Evolutionary conservation across 1,139 yeast genomes (phyloP), one percentile per base, ranked within the genome.

Genomic region (Blastobotrys ciferrii): DNA sequence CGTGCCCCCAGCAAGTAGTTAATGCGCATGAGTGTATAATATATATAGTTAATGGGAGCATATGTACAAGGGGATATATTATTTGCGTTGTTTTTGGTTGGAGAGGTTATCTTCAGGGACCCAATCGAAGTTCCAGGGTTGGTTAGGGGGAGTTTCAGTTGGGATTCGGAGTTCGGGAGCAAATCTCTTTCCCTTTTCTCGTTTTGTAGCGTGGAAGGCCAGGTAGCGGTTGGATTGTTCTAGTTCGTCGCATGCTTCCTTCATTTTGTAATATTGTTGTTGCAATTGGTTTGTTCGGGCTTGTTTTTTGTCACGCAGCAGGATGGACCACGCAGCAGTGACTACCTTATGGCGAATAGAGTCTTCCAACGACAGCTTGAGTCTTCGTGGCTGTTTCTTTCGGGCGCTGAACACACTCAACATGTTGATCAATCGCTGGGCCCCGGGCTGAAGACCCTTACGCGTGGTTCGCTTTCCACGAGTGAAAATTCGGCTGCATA

Each of bases 81-180:
- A 33, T 33, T 33, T 33, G 20, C 38, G 20, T 38, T 45, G 33
- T 37, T 45, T 35, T n/a, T 19, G 19, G 37, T 44, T 45, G 32
- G 45, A 33, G 4, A 33, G 20, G 33, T 45, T 45, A 19, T 49
- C 47, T 18, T 45, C 51, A 9, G 59, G 60, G 60, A 72, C 58
- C 76, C 76, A 87, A 57, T 83, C 81, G 62, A 80, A 78, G 51
- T 82, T 80, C 97, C 98, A 91, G 25, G 87, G 76, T 54, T 78
- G 76, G 61, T 80, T 81, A 36, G 98, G 85, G n/a, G 98, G 98
- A 54, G 74, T 87, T 49, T 89, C 95, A 1, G 96, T 86, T 31
- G 98, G 98, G 3, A 87, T 80, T 63, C 95, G 79, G 71, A 88
- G 67, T 61, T 91, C 96, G 2, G 66, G 63, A 17, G 65, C 57